Evolutionary conservation across 2,329 filamentous ascomycete genomes (phyloP).

Genomic region (Colletotrichum limetticola): DNA sequence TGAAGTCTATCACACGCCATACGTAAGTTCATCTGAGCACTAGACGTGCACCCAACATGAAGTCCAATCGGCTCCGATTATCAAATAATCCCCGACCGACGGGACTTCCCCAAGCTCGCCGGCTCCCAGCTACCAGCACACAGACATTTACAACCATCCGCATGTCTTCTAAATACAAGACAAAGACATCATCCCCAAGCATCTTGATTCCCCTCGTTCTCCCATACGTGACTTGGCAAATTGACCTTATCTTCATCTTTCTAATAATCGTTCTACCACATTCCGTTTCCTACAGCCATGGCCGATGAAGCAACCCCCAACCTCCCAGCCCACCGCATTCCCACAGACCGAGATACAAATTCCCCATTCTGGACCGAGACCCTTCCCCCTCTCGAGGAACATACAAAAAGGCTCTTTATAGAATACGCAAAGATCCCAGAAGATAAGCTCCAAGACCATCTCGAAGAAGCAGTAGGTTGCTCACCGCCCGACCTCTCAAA

Average conservation of each 20-base stretch:
- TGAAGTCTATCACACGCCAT: not conserved
- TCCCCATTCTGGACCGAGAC: not conserved
- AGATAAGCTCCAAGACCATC: not conserved
- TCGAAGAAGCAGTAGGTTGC: not conserved
- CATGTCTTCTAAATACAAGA: not conserved
- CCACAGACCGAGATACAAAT: not conserved
- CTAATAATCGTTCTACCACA: not conserved
- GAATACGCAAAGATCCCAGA: not conserved
- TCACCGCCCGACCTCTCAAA: no score
- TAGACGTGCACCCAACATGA: not conserved
- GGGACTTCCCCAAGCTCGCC: not conserved
- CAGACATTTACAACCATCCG: not conserved
- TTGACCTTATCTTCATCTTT: not conserved
- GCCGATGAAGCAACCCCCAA: not conserved
- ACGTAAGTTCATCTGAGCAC: not conserved
- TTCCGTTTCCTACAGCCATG: not conserved
- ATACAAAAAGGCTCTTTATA: not conserved
- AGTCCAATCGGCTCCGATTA: not conserved
- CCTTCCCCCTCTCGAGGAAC: not conserved
- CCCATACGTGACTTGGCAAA: not conserved
- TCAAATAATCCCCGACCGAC: not conserved
- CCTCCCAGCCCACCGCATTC: not conserved
- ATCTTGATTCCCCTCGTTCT: not conserved
- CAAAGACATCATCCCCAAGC: not conserved
- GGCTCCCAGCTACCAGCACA: not conserved